phyloP scores from a whole-genome alignment of 1,139 yeast species.

The Wickerhamiella pararugosa region DNA sequence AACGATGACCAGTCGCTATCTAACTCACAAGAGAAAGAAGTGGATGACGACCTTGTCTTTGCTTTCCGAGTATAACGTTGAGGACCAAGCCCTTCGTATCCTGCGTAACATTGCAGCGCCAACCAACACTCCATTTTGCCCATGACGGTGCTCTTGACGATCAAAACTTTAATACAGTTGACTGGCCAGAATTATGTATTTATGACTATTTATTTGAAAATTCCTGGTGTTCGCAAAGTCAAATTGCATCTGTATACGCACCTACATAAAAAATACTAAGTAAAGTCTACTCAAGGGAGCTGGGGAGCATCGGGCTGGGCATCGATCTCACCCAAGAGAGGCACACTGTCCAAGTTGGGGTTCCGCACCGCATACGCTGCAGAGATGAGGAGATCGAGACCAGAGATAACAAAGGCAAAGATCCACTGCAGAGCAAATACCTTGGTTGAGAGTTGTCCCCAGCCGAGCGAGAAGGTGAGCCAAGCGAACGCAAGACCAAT shows the following conservation, averaged over 20 bases:
- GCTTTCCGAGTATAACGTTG: slow-evolving; percentile 53
- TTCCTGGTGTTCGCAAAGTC: too few species aligned
- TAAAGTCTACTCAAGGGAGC: slow-evolving; percentile 5
- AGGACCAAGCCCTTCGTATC: too few species aligned
- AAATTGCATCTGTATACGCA: slow-evolving; percentile 31
- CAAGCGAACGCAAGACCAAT: slow-evolving; percentile 45
- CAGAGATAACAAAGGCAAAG: slow-evolving; percentile 54
- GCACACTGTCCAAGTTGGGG: slow-evolving; percentile 1
- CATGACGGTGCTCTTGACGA: too few species aligned
- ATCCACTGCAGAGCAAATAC: slow-evolving; percentile 72
- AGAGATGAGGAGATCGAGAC: slow-evolving; percentile 27
- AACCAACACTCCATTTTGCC: too few species aligned
- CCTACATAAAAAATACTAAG: slow-evolving; percentile 22
- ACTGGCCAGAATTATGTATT: too few species aligned
- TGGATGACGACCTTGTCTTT: slow-evolving; percentile 69
- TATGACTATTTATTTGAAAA: too few species aligned
- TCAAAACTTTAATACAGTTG: too few species aligned
- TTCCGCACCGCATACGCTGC: slow-evolving; percentile 3
- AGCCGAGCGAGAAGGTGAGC: slow-evolving; percentile 48
- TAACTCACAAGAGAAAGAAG: slow-evolving; percentile 30
- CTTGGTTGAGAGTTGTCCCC: slow-evolving; percentile 54
- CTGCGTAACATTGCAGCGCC: too few species aligned
- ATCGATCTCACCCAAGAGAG: not conserved
- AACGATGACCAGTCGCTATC: slow-evolving; percentile 2
- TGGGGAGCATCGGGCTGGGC: not conserved